Evolutionary conservation across 1,284 basidiomycete genomes (phyloP).

Genomic region (Fomitiporia mediterranea): DNA sequence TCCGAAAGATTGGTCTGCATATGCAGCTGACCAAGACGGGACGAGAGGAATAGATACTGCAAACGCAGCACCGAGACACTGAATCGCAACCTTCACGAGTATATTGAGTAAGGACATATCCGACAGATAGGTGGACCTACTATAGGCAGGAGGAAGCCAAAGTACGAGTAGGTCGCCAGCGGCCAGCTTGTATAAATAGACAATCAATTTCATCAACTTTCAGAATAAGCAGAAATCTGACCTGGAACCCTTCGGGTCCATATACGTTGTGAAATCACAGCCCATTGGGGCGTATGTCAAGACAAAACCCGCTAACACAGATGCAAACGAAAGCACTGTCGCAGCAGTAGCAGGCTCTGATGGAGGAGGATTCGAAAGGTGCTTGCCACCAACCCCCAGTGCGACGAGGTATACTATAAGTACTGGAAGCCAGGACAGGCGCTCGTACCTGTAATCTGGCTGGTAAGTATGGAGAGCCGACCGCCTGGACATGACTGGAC

Average conservation of each 20-base stretch:
- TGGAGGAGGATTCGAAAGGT: conserved; percentile 43
- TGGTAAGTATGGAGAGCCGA: not conserved
- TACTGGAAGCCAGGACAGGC: conserved; percentile 74
- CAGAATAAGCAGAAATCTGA: conserved; percentile 26
- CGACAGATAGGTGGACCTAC: conserved; percentile 32
- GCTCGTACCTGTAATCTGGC: conserved; percentile 64
- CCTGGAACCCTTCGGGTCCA: conserved; percentile 52
- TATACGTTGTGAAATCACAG: conserved; percentile 74
- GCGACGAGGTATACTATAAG: conserved; percentile 74
- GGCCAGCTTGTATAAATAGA: conserved; percentile 42
- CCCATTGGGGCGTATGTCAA: conserved; percentile 62
- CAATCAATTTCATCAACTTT: conserved; percentile 13
- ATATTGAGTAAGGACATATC: not conserved
- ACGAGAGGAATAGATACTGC: conserved; percentile 56
- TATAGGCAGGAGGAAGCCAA: conserved; percentile 70
- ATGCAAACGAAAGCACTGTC: conserved; percentile 58
- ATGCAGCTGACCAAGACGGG: conserved; percentile 62
- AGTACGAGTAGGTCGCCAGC: conserved; percentile 71
- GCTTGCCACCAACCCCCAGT: conserved; percentile 67
- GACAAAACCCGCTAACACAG: conserved; percentile 69
- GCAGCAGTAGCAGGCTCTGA: conserved; percentile 48
- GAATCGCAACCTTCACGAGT: conserved; percentile 44
- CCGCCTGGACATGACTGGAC: not conserved
- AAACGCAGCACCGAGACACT: conserved; percentile 74
- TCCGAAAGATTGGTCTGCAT: conserved; percentile 58